Evolutionary conservation across 2,329 filamentous ascomycete genomes (phyloP).

Genomic region (Fusarium humuli): DNA sequence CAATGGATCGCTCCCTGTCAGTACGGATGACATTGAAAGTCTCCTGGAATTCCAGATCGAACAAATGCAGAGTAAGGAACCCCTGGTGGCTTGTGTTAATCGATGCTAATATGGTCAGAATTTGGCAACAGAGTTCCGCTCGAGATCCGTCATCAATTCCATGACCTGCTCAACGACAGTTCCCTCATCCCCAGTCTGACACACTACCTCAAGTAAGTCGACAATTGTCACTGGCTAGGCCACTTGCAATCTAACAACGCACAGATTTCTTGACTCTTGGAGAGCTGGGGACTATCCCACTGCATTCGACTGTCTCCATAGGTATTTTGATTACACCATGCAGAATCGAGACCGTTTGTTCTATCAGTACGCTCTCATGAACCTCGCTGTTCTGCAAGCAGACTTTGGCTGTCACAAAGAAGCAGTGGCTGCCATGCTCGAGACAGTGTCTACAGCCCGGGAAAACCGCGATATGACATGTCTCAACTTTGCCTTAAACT

Average conservation of each 20-base stretch:
- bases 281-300: constrained; percentile 88
- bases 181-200: constrained; percentile 77
- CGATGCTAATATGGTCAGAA: constrained; percentile 58
- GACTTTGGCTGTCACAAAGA: constrained; percentile 94
- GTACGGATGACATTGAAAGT: constrained; percentile 82
- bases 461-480: constrained; percentile 94
- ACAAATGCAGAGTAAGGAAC: constrained; percentile 79
- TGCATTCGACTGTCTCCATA: constrained; percentile 89
- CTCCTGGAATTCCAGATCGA: constrained; percentile 90
- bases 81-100: neutral
- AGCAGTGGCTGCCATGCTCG: constrained; percentile 92
- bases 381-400: constrained; percentile 91
- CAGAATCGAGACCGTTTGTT: constrained; percentile 84
- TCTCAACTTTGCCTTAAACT: constrained; percentile 94
- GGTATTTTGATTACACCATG: constrained; percentile 97
- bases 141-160: constrained; percentile 77
- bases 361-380: constrained; percentile 95
- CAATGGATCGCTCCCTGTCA: constrained; percentile 63
- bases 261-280: constrained; percentile 88
- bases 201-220: constrained; percentile 75
- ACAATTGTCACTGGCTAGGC: neutral
- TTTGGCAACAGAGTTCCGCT: constrained; percentile 82
- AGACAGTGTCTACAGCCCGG: constrained; percentile 92
- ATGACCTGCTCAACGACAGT: constrained; percentile 74
- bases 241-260: constrained; percentile 49